Evolutionary conservation across 768 basidiomycete species (phyloP), one percentile per base, ranked within the genome.

Genomic region (Mycena haematopus): DNA sequence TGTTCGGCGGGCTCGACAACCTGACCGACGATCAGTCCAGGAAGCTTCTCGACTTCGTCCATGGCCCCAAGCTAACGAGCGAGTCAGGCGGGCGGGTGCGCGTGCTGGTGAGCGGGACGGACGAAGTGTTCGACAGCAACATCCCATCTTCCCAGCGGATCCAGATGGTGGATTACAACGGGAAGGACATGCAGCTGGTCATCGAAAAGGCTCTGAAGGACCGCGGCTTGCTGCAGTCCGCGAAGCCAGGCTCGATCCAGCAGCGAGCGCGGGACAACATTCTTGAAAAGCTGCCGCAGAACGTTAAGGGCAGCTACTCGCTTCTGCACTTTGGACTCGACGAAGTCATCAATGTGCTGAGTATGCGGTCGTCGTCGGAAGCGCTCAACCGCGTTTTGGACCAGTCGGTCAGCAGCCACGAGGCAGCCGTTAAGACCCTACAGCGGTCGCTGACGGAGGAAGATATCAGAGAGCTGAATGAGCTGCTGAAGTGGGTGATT

Each of bases 281-380:
- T 31, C 47, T 49, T 15, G 47, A 49, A 15, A 49, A 31, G 47
- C 47, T 49, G 47, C 47, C 47, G 3, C 47, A 49, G 47, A 49
- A 29, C 19, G 47, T 49, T 19, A 14, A 29, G 47, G 47, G 47
- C 15, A 49, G 47, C n/a, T 49, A 49, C 19, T 29, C 47, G 15
- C 47, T 17, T 13, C 14, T 49, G 47, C 47, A 49, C 17, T 49
- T 49, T 49, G 47, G 47, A 25, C 17, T 49, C 15, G 47, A 49
- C 47, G 19, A 29, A 6, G 47, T 49, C 7, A 29, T 49, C 9
- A 2, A 15, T 25, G 6, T 49, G 47, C 47, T 49, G 17, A 49
- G 47, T 7, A 49, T 15, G 47, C 47, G 47, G 11, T 14, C 46
- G 13, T 10, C 46, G 24, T 10, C 17, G 2, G 14, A n/a, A n/a